Base-by-base conservation (phyloP, 2,329 filamentous ascomycete species). In the Gliomastix tumulicola region DNA sequence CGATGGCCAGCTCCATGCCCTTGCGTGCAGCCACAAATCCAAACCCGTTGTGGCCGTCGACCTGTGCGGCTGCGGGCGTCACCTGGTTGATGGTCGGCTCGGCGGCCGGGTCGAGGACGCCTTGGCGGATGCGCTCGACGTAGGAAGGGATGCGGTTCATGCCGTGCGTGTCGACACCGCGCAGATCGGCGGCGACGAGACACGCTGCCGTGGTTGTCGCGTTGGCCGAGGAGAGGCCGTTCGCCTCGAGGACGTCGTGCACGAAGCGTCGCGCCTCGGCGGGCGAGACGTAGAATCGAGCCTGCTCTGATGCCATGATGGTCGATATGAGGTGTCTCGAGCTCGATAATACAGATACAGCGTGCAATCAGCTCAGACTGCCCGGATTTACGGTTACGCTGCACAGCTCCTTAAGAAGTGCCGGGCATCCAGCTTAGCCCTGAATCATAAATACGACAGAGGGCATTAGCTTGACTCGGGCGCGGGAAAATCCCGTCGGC, bases 61-160 rank as follows among this genome's bases (percentile, higher is more conserved):
- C 70, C 31, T 79, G 79, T 0, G 77, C 80, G 0, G 86, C 84
- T 0, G 79, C 83, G 0, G 84, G 83, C 0, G 85, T 89, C 33
- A 79, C 57, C 44, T 82, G 69, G 0, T 51, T 63, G 3, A 88
- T 42, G 0, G 62, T 66, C 0, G 84, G 84, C 4, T 63, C 54
- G 2, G 80, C 80, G 10, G 53, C 56, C 10, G 79, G 65, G 46
- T 84, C 67, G 7, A 90, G 71, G 3, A 84, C 81, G 3, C 79
- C 79, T 50, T 81, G 71, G 3, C 82, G 76, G 43, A 89, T 73
- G 15, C 85, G 79, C 37, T 76, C 70, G 65, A 89, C 76, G 63
- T 90, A 90, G 1, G 80, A 85, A 2, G 84, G 84, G 28, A 90
- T 78, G 6, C 85, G 77, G 55, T 86, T 87, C 55, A 84, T 77